phyloP scores from a whole-genome alignment of 2,329 filamentous ascomycete genomes.

The Ilyonectria sp. region DNA sequence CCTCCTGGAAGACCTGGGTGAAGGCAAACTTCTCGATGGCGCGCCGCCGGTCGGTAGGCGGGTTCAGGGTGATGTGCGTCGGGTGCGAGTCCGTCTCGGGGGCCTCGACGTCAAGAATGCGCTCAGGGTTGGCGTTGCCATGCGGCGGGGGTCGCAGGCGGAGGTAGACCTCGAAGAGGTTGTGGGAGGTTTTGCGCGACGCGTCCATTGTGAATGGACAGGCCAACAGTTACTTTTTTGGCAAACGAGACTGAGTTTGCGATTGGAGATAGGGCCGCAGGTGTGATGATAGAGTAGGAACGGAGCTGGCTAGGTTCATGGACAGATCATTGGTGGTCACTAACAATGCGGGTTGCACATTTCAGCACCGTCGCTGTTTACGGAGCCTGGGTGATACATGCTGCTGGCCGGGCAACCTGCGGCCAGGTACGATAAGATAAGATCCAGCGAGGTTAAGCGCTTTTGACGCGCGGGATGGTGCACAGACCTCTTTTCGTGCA shows the following conservation, averaged over 20 bases:
- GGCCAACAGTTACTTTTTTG: neutral
- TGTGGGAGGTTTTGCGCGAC: slow-evolving; percentile 57
- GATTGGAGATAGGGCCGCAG: slow-evolving; percentile 16
- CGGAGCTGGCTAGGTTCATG: slow-evolving; percentile 42
- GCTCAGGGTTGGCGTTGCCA: slow-evolving; percentile 65
- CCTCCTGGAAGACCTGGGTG: slow-evolving; percentile 92
- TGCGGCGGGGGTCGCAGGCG: slow-evolving; percentile 81
- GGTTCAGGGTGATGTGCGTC: slow-evolving; percentile 83
- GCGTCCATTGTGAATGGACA: slow-evolving; percentile 55
- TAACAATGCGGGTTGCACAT: slow-evolving; percentile 26
- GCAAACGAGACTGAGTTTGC: neutral
- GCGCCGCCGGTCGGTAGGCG: slow-evolving; percentile 87
- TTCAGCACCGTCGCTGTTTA: slow-evolving; percentile 34
- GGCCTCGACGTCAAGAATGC: slow-evolving; percentile 85
- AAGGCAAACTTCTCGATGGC: slow-evolving; percentile 96
- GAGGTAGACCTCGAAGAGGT: slow-evolving; percentile 92
- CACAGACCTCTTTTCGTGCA: neutral
- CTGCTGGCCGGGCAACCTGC: slow-evolving; percentile 45
- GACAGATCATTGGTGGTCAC: slow-evolving; percentile 36
- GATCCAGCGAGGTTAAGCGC: neutral
- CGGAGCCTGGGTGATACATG: slow-evolving; percentile 17
- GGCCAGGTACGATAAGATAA: slow-evolving; percentile 28
- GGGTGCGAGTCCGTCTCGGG: slow-evolving; percentile 62
- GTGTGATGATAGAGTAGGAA: slow-evolving; percentile 28
- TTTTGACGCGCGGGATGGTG: slow-evolving; percentile 15